Base-by-base conservation (phyloP, 2,329 filamentous ascomycete genomes). In the Podosphaera fusca region DNA sequence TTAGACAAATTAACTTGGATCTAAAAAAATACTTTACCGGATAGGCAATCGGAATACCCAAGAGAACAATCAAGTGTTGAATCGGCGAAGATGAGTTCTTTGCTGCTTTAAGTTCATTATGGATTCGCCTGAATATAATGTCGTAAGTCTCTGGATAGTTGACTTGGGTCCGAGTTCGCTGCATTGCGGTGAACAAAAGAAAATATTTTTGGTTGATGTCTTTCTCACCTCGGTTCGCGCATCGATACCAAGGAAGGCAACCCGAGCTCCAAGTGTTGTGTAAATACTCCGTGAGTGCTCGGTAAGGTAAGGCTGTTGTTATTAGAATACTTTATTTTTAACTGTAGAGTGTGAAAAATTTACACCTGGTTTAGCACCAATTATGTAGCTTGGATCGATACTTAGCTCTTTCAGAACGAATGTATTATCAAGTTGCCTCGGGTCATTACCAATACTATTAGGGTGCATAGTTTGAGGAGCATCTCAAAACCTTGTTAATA, bases 91-190 rank as follows among this genome's bases (percentile, higher is more conserved):
- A 84, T 1, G 72, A 77, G 60, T 65, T 77, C 67, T 71, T 84
- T 69, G 68, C 88, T 71, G 69, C 84, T 70, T 58, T 73, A 68
- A 98, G 80, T 67, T 96, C 87, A 46, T 75, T 71, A 61, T 83
- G 77, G 36, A 90, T 75, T 46, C 88, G 79, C 58, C 81, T 74
- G 67, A 95, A 95, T 30, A 96, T 80, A 50, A 84, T 71, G 57
- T 94, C 81, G 65, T 94, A 95, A 0, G 88, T 95, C 65, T 89
- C 85, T 53, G 88, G 84, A 64, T 95, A 95, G 72, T 95, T 95
- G 70, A 96, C 81, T 70, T 95, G 88, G 65, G 94, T 87, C 42
- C 90, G 80, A 7, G 90, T 95, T 31, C 89, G 85, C 77, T 67
- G 31, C 5, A 56, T 33, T 57, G 47, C 55, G 35, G 35, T 38